Conservation (phyloP, 1,139 yeast genomes). For the Pichiaceae sp. region DNA sequence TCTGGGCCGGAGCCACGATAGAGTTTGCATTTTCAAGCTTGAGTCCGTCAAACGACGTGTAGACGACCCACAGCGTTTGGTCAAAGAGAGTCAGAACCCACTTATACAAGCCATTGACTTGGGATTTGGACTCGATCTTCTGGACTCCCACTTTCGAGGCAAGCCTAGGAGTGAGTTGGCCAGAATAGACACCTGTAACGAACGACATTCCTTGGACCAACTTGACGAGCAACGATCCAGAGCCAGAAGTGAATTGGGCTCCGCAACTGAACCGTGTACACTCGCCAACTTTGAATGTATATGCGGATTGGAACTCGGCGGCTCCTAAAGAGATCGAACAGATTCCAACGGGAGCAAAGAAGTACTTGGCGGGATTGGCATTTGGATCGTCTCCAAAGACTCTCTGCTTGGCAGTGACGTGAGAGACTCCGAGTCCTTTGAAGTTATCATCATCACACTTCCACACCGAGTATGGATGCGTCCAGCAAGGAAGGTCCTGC, state of each 20-base stretch:
- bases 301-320: constrained; percentile 15
- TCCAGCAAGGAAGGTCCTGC: constrained; percentile 61
- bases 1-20: constrained; percentile 31
- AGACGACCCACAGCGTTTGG: constrained; percentile 39
- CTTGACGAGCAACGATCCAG: constrained; percentile 22
- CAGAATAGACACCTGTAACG: constrained; percentile 49
- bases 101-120: constrained; percentile 21
- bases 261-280: constrained; percentile 23
- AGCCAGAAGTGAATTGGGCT: constrained; percentile 7
- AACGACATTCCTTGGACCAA: constrained; percentile 67
- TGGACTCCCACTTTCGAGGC: constrained; percentile 60
- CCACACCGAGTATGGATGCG: constrained; percentile 81
- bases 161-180: constrained; percentile 41
- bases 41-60: constrained; percentile 28
- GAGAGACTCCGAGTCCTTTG: constrained; percentile 60
- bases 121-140: constrained; percentile 24
- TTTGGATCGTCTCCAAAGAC: constrained; percentile 55
- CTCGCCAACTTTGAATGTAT: constrained; percentile 19
- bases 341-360: constrained; percentile 27
- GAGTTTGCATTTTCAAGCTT: constrained; percentile 45
- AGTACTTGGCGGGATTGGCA: constrained; percentile 22
- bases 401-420: constrained; percentile 46
- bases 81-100: constrained; percentile 26
- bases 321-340: constrained; percentile 24
- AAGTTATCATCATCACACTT: constrained; percentile 33